Evolutionary conservation across 148 eudicot genomes (phyloP).

Genomic region (Vaccinium vitisidaea): DNA sequence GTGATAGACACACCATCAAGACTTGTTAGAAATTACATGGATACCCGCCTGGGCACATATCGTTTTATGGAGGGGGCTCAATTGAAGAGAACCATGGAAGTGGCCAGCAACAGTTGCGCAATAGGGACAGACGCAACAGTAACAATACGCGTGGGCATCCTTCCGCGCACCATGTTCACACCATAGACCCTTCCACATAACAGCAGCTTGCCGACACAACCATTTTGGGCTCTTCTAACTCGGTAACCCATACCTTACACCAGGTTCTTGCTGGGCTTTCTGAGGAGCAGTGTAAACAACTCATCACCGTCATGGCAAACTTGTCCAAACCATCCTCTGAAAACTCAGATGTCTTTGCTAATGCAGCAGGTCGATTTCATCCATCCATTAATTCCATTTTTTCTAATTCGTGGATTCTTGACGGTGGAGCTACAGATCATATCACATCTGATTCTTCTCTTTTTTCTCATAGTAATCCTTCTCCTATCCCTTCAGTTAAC

Average conservation of each 20-base stretch:
- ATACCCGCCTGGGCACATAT: neutral
- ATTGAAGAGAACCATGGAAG: neutral
- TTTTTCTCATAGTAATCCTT: neutral
- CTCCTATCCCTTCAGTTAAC: neutral
- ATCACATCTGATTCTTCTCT: neutral
- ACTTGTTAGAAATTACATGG: neutral
- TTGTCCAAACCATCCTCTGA: neutral
- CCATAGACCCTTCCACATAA: neutral
- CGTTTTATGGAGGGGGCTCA: neutral
- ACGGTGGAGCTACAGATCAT: neutral
- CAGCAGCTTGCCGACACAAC: neutral
- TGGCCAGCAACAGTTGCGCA: neutral
- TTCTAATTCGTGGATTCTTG: neutral
- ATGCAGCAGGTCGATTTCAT: neutral
- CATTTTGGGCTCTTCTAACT: neutral
- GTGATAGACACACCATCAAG: slow-evolving; percentile 14
- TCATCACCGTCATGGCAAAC: neutral
- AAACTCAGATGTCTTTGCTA: neutral
- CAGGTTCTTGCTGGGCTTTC: neutral
- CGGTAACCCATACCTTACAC: no score
- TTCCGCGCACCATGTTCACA: neutral
- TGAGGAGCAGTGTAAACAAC: neutral
- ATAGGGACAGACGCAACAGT: neutral
- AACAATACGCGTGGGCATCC: neutral
- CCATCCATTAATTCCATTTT: neutral